These are phyloP conservation scores for Neonectria faginata DNA, from an alignment of 2,329 filamentous ascomycete species.

Conservation along the genomic window DNA sequence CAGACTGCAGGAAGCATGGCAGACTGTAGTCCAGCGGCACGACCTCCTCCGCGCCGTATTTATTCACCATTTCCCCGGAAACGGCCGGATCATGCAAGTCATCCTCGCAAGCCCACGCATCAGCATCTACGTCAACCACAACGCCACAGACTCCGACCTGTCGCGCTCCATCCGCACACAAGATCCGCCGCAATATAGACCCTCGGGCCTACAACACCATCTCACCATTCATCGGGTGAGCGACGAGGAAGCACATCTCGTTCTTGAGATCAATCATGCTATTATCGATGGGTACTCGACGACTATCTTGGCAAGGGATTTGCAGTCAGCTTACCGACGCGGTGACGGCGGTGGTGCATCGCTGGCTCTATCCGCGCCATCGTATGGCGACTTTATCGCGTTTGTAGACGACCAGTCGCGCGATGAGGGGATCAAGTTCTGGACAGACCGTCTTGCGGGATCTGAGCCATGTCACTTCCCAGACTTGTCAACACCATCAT, in stretches of 20 bases:
- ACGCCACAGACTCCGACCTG: too few relatives aligned
- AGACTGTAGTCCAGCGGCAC: constrained; percentile 21
- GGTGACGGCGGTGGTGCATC: too few relatives aligned
- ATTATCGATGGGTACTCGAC: constrained; percentile 14
- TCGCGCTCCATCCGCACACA: background rate
- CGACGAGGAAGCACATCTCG: constrained; percentile 14
- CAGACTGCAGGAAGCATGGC: constrained; percentile 16
- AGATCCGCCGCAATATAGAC: background rate
- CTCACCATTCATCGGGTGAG: constrained; percentile 11
- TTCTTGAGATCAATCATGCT: constrained; percentile 23
- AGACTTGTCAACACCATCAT: background rate
- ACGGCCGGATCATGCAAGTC: constrained; percentile 14
- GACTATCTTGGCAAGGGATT: constrained; percentile 1
- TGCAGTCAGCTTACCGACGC: background rate
- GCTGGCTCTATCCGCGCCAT: background rate
- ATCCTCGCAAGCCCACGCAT: constrained; percentile 12
- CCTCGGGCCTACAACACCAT: constrained; percentile 11
- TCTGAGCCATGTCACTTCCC: constrained; percentile 17
- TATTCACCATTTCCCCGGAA: constrained; percentile 16
- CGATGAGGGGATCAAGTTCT: background rate
- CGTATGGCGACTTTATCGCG: constrained; percentile 5
- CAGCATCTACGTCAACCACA: background rate
- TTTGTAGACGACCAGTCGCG: background rate
- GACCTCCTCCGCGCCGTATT: constrained; percentile 17
- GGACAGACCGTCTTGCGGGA: background rate